A percentile compares a stretch with the other conserved stretches of the same genome.
Conservation (phyloP, 208 protist species). For the Acanthamoeba lenticulata region DNA sequence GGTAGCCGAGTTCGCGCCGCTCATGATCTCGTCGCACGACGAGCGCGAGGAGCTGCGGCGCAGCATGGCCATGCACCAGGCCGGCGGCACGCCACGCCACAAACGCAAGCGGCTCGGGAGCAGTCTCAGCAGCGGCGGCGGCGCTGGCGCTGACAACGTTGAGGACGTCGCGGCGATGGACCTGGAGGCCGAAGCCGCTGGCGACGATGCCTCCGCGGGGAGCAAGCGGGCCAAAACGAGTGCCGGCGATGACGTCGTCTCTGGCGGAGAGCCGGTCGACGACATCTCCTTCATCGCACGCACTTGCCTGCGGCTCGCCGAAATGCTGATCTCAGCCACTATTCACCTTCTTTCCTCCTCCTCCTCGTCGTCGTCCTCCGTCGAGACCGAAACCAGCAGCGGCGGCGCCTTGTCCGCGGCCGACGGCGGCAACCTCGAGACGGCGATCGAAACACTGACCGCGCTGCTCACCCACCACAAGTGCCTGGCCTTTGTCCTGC, state of each 20-base stretch:
- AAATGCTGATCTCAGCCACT: background rate
- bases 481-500: background rate
- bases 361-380: background rate
- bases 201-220: background rate
- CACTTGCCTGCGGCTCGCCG: background rate
- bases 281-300: conserved; percentile 34
- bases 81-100: background rate
- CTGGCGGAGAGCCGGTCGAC: background rate
- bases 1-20: conserved; percentile 12
- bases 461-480: background rate
- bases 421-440: background rate
- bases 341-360: background rate
- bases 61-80: background rate
- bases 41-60: conserved; percentile 16
- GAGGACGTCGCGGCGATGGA: background rate
- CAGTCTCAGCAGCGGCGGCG: no score
- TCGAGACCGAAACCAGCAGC: background rate
- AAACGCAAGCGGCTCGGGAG: background rate
- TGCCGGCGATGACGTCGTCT: background rate
- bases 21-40: conserved; percentile 32
- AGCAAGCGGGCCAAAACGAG: background rate
- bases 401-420: background rate
- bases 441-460: background rate
- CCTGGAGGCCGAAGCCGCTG: background rate
- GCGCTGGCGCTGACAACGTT: no score